Evolutionary conservation across 202 grass and related monocot species (phyloP).

Genomic region (Setaria italica): DNA sequence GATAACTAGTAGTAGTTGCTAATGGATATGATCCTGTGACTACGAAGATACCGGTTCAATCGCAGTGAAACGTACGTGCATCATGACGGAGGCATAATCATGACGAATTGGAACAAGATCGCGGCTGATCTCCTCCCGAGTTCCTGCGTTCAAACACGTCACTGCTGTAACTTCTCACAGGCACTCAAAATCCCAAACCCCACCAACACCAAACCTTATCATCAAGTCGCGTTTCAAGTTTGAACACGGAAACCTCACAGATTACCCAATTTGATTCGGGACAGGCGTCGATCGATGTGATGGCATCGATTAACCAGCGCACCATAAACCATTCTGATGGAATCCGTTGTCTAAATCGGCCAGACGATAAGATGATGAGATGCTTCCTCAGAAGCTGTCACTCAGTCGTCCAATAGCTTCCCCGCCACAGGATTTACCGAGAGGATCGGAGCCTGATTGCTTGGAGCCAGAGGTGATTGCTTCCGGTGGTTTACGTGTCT

Average conservation of each 20-base stretch:
- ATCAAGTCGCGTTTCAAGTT: not conserved
- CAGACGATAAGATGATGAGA: not conserved
- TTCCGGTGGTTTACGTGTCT: not conserved
- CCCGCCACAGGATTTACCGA: too few relatives aligned
- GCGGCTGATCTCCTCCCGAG: too few relatives aligned
- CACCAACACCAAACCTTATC: not conserved
- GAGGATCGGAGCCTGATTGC: too few relatives aligned
- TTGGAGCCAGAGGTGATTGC: too few relatives aligned
- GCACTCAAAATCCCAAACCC: not conserved
- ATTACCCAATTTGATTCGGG: not conserved
- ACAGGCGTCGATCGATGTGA: not conserved
- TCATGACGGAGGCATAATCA: too few relatives aligned
- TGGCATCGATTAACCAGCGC: not conserved
- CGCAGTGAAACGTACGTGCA: too few relatives aligned
- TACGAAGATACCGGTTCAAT: too few relatives aligned
- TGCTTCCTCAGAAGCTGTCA: not conserved
- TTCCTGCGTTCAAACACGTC: too few relatives aligned
- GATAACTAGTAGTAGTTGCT: too few relatives aligned
- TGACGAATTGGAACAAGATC: too few relatives aligned
- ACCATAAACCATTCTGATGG: not conserved
- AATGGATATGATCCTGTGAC: too few relatives aligned
- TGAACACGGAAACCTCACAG: not conserved
- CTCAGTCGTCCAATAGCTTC: too few relatives aligned
- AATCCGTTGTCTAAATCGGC: not conserved
- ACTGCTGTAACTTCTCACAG: not conserved